Percentiles rank a stretch among this genome's conserved stretches.
These are phyloP conservation scores for Zygoascus tannicola DNA, from an alignment of 805 yeast genomes.

Conservation along the genomic window DNA sequence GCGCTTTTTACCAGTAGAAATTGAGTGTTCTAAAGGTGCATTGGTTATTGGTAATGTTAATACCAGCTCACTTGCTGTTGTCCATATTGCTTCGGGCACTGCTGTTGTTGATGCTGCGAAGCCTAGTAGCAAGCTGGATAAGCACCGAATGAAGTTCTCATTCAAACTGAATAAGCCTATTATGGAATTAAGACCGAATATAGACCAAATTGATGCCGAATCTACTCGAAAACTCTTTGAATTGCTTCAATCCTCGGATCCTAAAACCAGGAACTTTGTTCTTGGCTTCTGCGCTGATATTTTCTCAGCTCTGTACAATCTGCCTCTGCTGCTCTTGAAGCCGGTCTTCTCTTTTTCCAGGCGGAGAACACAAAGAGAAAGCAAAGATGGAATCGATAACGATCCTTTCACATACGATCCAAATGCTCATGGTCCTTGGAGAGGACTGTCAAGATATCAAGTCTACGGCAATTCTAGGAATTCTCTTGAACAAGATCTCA, in stretches of 20 bases:
- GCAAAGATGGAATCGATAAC: background rate
- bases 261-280: background rate
- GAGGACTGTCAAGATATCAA: constrained; percentile 61
- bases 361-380: background rate
- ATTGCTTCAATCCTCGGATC: background rate
- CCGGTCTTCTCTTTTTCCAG: background rate
- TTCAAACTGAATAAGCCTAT: constrained; percentile 44
- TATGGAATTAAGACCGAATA: constrained; percentile 58
- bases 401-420: background rate
- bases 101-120: constrained; percentile 51
- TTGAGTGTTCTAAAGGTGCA: constrained; percentile 57
- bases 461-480: constrained; percentile 17
- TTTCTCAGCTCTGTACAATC: background rate
- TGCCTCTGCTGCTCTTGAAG: background rate
- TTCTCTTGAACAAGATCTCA: constrained; percentile 29
- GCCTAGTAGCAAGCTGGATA: constrained; percentile 46
- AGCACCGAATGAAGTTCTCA: constrained; percentile 39
- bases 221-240: background rate
- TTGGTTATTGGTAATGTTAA: constrained; percentile 69
- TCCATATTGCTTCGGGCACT: constrained; percentile 44
- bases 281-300: background rate
- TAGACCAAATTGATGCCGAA: constrained; percentile 41
- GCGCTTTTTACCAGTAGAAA: constrained; percentile 48
- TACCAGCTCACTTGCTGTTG: constrained; percentile 63
- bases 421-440: constrained; percentile 41